Evolutionary conservation across 2,329 filamentous ascomycete species (phyloP).

Genomic region (Colletotrichum sp.): DNA sequence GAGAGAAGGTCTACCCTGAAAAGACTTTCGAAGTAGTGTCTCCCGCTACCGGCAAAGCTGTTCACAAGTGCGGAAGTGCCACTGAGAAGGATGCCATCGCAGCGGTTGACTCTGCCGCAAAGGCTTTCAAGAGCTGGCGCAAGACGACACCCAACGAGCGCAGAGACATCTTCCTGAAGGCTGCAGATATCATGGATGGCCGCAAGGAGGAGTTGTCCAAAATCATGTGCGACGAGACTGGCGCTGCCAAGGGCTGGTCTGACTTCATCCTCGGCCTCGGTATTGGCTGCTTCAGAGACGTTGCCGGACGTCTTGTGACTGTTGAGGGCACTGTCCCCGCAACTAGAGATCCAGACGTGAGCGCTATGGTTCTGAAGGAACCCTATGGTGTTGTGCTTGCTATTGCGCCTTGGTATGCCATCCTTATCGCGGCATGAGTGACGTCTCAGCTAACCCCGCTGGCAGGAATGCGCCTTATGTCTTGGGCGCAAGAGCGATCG

Average conservation of each 20-base stretch:
- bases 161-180: conserved; percentile 66
- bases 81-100: conserved; percentile 57
- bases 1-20: conserved; percentile 47
- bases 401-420: conserved; percentile 79
- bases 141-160: conserved; percentile 60
- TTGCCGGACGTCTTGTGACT: conserved; percentile 39
- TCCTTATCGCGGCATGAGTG: background rate
- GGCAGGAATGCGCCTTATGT: conserved; percentile 63
- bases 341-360: conserved; percentile 48
- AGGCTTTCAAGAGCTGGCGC: conserved; percentile 69
- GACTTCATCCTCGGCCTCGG: conserved; percentile 38
- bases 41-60: conserved; percentile 56
- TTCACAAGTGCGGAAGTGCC: conserved; percentile 61
- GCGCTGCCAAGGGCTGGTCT: conserved; percentile 27
- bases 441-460: background rate
- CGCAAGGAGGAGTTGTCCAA: conserved; percentile 58
- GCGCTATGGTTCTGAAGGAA: conserved; percentile 67
- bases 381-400: conserved; percentile 81
- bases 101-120: conserved; percentile 54
- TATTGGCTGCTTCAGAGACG: conserved; percentile 38
- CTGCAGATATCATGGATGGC: conserved; percentile 61
- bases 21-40: conserved; percentile 62
- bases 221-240: conserved; percentile 54
- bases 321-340: conserved; percentile 36
- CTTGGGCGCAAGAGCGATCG: conserved; percentile 58